Percentiles rank a stretch among this genome's conserved stretches.
These are phyloP conservation scores for Agastache rugosa DNA, from an alignment of 257 asterid species.

Conservation along the genomic window DNA sequence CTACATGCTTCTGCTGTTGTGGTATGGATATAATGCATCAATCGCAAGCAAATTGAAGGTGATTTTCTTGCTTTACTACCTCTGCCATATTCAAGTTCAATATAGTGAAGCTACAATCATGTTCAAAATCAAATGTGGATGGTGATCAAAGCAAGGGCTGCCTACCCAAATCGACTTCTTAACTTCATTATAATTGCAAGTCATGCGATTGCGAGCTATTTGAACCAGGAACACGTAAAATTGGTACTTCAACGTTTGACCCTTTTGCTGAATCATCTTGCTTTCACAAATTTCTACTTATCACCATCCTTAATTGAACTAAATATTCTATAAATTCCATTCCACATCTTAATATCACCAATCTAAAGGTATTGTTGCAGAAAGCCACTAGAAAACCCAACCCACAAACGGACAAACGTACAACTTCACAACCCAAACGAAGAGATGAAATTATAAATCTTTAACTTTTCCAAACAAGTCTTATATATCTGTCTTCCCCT, in stretches of 20 bases:
- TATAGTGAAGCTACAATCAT: background rate
- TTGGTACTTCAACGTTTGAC: background rate
- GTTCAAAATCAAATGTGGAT: background rate
- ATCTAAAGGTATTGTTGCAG: background rate
- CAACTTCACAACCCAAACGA: background rate
- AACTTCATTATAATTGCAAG: too few relatives aligned
- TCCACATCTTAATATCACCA: background rate
- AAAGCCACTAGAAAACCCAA: background rate
- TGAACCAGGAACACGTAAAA: too few relatives aligned
- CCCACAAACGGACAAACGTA: background rate
- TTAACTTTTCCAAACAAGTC: background rate
- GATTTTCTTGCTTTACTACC: conserved; percentile 14
- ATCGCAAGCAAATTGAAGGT: background rate
- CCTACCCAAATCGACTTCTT: too few relatives aligned
- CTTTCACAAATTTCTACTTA: background rate
- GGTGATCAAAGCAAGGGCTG: conserved; percentile 12
- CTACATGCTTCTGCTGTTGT: conserved; percentile 1
- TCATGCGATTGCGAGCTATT: too few relatives aligned
- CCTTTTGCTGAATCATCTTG: conserved; percentile 14
- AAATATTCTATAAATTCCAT: background rate
- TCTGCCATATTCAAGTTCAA: background rate
- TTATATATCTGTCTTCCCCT: background rate
- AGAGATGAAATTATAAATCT: background rate
- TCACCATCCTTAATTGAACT: background rate
- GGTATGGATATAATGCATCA: background rate